Conservation (phyloP, 768 basidiomycete species). For the Leccinum subgranulosum region DNA sequence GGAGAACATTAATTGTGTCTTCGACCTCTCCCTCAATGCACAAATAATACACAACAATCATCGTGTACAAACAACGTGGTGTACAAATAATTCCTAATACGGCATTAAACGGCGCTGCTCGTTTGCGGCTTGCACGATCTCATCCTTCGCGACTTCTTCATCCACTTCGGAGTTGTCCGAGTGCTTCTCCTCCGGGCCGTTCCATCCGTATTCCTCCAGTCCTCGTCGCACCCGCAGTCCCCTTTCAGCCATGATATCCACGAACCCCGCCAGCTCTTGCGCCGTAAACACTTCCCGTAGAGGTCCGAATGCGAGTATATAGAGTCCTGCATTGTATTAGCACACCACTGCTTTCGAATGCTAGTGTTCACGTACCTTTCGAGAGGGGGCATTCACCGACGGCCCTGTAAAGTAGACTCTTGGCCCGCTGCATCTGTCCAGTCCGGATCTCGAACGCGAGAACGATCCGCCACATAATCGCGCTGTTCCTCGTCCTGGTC, state of each 20-base stretch:
- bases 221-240: slow-evolving; percentile 61
- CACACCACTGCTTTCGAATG: slow-evolving; percentile 1
- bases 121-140: neutral
- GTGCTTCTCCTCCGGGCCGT: slow-evolving; percentile 13
- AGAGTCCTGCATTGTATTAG: slow-evolving; percentile 51
- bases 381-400: slow-evolving; percentile 70
- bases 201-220: slow-evolving; percentile 45
- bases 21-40: slow-evolving; percentile 38
- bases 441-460: slow-evolving; percentile 74
- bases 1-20: slow-evolving; percentile 18
- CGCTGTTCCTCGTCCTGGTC: slow-evolving; percentile 60
- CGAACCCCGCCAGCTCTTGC: slow-evolving; percentile 58
- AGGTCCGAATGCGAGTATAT: slow-evolving; percentile 73
- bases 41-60: slow-evolving; percentile 20
- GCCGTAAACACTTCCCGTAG: slow-evolving; percentile 60
- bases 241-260: slow-evolving; percentile 75
- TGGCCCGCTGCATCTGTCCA: slow-evolving; percentile 58
- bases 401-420: slow-evolving; percentile 70
- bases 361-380: slow-evolving; percentile 51
- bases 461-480: slow-evolving; percentile 68
- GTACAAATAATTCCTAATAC: slow-evolving; percentile 6
- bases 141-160: slow-evolving; percentile 54
- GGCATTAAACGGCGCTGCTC: neutral
- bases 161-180: slow-evolving; percentile 9
- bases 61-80: slow-evolving; percentile 19